Evolutionary conservation across 2,329 filamentous ascomycete genomes (phyloP), one percentile per base, ranked within the genome.

Genomic region (Blumeriella jaapii): DNA sequence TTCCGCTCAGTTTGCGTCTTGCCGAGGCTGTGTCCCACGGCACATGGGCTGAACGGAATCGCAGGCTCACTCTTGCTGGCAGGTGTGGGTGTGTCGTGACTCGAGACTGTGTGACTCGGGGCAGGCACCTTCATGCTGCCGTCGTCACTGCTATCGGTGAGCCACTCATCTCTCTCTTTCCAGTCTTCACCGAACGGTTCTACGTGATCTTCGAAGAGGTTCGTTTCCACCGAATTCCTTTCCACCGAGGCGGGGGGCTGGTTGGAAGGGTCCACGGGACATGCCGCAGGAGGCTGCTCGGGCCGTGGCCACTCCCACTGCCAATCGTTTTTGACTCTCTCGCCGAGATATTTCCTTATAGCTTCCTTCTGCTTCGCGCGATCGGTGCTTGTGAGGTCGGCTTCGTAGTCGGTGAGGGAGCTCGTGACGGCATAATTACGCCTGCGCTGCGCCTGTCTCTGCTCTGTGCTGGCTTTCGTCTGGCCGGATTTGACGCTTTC

Each of bases 341-440:
- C 61, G 2, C 60, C 56, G 1, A 80, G 57, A 45, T 68, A 70
- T 32, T 61, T 66, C 49, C 62, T 70, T 22, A 79, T 67, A 9
- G 74, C 74, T 25, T 74, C 70, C 51, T 78, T 78, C 47, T 76
- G 71, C 57, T 68, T 74, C 16, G 56, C 42, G 53, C 77, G 78
- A 52, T 79, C 74, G 49, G 63, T 68, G 53, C 69, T 76, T 31
- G 74, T 56, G 5, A 79, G 61, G 50, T 78, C 74, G 13, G 69
- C 64, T 41, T 78, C 69, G 48, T 74, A 69, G 16, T 50, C 40
- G 3, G 48, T 74, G 61, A 56, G 27, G 27, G 59, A 53, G 33
- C 47, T 50, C 23, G 54, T 51, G 42, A 49, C 54, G 22, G 51
- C 48, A 36, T 52, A 46, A 30, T 41, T 49, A 8, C 50, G 48